Conservation (phyloP, 176 grass and related monocot genomes). For the Oryza nivara region DNA sequence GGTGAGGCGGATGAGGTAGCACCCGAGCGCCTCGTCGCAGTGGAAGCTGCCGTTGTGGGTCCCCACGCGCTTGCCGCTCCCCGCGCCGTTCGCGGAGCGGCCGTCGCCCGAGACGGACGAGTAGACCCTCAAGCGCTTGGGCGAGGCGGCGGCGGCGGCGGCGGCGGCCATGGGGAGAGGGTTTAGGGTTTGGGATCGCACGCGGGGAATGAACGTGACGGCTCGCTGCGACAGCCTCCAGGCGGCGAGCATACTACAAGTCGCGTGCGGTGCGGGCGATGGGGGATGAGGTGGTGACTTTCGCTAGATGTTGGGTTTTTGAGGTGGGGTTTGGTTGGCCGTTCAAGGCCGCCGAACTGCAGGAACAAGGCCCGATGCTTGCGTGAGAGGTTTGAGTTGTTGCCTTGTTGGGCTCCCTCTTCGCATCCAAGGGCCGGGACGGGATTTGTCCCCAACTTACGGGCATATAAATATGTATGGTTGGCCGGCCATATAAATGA, state of each 20-base stretch:
- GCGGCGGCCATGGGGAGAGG: slow-evolving; percentile 55
- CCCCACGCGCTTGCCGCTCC: slow-evolving; percentile 68
- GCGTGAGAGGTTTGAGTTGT: no score
- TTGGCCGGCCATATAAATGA: no score
- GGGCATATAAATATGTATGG: no score
- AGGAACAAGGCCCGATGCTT: no score
- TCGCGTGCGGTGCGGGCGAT: neutral
- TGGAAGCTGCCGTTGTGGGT: slow-evolving; percentile 99
- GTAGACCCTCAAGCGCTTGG: slow-evolving; percentile 62
- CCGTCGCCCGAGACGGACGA: slow-evolving; percentile 30
- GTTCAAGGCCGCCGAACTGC: no score
- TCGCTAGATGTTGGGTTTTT: neutral
- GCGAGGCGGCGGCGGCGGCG: slow-evolving; percentile 31
- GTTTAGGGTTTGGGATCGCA: slow-evolving; percentile 46
- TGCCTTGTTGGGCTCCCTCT: no score
- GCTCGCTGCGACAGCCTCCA: slow-evolving; percentile 64
- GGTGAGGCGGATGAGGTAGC: slow-evolving; percentile 97
- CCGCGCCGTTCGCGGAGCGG: slow-evolving; percentile 44
- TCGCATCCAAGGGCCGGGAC: no score
- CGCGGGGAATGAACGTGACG: slow-evolving; percentile 44
- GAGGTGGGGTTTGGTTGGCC: neutral
- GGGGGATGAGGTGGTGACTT: neutral
- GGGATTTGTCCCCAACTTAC: no score
- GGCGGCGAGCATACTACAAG: slow-evolving; percentile 49
- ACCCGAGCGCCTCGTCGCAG: slow-evolving; percentile 98